phyloP scores from a whole-genome alignment of 2,329 filamentous ascomycete genomes.

The Colletotrichum spaethianum region DNA sequence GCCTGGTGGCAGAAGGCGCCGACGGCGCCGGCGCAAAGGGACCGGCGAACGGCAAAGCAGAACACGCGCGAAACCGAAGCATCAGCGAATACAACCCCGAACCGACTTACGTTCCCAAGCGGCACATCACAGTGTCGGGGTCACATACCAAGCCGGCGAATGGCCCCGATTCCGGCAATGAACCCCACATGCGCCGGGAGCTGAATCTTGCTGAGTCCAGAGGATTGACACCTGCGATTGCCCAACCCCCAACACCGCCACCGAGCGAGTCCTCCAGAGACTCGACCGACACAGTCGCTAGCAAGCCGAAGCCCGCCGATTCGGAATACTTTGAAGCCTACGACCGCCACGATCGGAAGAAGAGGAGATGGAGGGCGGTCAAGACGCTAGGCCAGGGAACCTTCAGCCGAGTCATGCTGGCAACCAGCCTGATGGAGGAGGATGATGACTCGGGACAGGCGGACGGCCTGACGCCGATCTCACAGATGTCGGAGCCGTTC shows the following conservation, averaged over 20 bases:
- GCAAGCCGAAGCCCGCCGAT: conserved; percentile 55
- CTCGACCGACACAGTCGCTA: conserved; percentile 58
- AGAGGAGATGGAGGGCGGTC: conserved; percentile 83
- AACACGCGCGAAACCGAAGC: conserved; percentile 78
- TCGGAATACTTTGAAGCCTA: conserved; percentile 79
- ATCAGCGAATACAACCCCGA: conserved; percentile 91
- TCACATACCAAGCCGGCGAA: conserved; percentile 62
- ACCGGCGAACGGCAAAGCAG: conserved; percentile 39
- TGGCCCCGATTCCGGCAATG: conserved; percentile 54
- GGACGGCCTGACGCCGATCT: conserved; percentile 57
- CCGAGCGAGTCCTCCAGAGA: conserved; percentile 79
- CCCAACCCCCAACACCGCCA: conserved; percentile 83
- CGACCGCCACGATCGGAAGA: conserved; percentile 77
- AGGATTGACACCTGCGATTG: conserved; percentile 74
- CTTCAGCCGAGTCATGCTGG: conserved; percentile 94
- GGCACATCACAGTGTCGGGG: conserved; percentile 81
- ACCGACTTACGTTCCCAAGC: conserved; percentile 75
- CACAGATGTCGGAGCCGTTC: conserved; percentile 56
- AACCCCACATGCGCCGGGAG: conserved; percentile 77
- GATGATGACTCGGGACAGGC: conserved; percentile 55
- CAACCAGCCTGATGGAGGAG: conserved; percentile 80
- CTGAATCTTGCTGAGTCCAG: conserved; percentile 84
- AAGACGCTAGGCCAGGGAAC: conserved; percentile 91
- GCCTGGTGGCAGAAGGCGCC: conserved; percentile 54
- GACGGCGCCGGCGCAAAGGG: conserved; percentile 46